phyloP scores from a whole-genome alignment of 805 yeast genomes.

The Hanseniaspora lachancei region DNA sequence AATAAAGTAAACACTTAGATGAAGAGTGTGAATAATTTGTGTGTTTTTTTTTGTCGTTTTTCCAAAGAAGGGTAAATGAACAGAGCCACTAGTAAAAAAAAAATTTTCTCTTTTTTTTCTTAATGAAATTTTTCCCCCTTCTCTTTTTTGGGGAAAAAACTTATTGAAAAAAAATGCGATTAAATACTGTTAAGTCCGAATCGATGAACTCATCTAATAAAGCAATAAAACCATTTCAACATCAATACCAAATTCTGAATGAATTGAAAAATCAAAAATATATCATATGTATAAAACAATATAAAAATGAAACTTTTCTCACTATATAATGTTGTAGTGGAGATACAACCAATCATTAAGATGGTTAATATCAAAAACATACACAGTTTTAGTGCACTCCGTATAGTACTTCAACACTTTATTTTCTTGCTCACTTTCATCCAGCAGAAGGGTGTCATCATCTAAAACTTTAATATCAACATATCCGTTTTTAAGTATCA shows the following conservation, averaged over 20 bases:
- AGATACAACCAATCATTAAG: slow-evolving; percentile 28
- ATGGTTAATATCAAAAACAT: slow-evolving; percentile 19
- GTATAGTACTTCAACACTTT: slow-evolving; percentile 20
- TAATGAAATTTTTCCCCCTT: too few species aligned
- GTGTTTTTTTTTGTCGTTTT: too few species aligned
- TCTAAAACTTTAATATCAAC: not conserved
- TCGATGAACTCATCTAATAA: too few species aligned
- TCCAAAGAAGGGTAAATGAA: not conserved
- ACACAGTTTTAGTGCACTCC: slow-evolving; percentile 17
- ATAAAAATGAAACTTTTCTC: too few species aligned
- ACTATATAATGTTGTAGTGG: slow-evolving; percentile 23
- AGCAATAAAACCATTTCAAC: too few species aligned
- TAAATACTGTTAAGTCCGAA: not conserved
- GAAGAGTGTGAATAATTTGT: too few species aligned
- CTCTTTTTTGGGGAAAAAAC: too few species aligned
- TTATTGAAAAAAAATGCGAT: too few species aligned
- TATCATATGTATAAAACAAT: too few species aligned
- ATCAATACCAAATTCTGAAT: too few species aligned
- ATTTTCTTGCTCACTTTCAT: not conserved
- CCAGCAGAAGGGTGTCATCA: not conserved
- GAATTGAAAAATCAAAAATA: too few species aligned
- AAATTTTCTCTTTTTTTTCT: not conserved
- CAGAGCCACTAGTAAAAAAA: not conserved
- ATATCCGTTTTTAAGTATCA: slow-evolving; percentile 7
- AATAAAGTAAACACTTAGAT: too few species aligned